Conservation (phyloP, 768 basidiomycete genomes). For the Amanita pseudoporphyria region DNA sequence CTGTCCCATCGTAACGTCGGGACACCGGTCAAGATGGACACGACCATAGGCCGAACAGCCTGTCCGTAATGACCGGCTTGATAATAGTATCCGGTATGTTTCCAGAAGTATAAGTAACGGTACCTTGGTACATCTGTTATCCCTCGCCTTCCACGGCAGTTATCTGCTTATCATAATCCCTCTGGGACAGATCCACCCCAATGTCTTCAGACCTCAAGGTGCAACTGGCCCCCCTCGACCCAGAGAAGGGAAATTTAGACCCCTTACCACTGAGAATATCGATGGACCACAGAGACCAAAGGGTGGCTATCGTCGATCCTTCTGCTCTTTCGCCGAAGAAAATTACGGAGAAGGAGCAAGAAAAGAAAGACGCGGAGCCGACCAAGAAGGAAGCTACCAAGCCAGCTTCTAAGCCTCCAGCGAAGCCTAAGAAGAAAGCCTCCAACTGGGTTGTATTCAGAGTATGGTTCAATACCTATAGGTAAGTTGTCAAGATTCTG, state of each 20-base stretch:
- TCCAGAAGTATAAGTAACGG: constrained; percentile 13
- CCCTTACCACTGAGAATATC: constrained; percentile 24
- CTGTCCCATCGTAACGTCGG: neutral
- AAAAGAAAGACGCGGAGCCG: constrained; percentile 14
- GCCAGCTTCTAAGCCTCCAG: constrained; percentile 28
- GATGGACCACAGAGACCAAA: constrained; percentile 26
- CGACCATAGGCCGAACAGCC: neutral
- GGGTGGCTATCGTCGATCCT: constrained; percentile 19
- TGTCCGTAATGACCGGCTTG: constrained; percentile 1
- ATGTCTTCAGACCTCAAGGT: constrained; percentile 37
- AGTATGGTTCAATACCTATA: constrained; percentile 67
- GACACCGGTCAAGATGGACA: constrained; percentile 3
- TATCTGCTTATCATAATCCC: constrained; percentile 9
- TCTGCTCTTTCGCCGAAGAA: neutral
- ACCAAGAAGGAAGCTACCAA: constrained; percentile 31
- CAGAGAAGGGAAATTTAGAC: constrained; percentile 51
- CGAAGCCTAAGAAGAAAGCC: constrained; percentile 42
- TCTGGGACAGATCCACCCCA: constrained; percentile 1
- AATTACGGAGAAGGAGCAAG: neutral
- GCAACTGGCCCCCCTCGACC: constrained; percentile 35
- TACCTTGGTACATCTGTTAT: constrained; percentile 57
- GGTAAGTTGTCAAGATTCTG: constrained; percentile 25
- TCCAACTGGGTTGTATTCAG: constrained; percentile 50
- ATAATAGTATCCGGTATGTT: neutral
- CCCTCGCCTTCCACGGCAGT: constrained; percentile 48